These are phyloP conservation scores for Scutellaria baicalensis DNA, from an alignment of 257 asterid genomes.

Conservation along the genomic window DNA sequence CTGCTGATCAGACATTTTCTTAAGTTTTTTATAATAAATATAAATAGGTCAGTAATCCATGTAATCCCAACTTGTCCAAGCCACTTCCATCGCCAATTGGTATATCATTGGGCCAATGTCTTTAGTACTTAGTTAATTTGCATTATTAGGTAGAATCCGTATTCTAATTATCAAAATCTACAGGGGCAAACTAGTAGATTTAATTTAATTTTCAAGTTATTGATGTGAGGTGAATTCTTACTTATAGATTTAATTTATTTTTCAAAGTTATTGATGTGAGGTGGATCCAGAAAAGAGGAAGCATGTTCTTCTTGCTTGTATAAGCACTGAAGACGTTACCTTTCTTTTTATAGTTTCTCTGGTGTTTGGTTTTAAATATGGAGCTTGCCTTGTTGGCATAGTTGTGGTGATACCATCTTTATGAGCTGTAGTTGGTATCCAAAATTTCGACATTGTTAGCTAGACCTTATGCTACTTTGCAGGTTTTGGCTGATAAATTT, in stretches of 20 bases:
- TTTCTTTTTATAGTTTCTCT: background rate
- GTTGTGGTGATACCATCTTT: background rate
- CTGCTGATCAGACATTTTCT: too few species aligned
- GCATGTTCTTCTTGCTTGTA: background rate
- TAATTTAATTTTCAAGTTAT: background rate
- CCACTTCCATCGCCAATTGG: too few species aligned
- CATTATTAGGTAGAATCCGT: background rate
- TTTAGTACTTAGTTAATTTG: background rate
- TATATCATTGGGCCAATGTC: background rate
- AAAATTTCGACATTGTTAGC: background rate
- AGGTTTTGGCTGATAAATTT: constrained; percentile 92
- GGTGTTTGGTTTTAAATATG: background rate
- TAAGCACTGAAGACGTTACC: background rate
- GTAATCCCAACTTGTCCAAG: too few species aligned
- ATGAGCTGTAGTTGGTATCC: background rate
- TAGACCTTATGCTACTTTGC: constrained; percentile 11
- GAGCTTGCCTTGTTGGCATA: background rate
- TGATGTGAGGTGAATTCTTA: too few species aligned
- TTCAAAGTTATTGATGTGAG: too few species aligned
- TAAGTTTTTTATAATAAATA: too few species aligned
- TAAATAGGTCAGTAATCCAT: too few species aligned
- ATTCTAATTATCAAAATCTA: background rate
- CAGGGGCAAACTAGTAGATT: background rate
- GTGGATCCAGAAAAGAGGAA: too few species aligned
- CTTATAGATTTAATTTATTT: too few species aligned